These are phyloP conservation scores for Tulasnella calospora DNA, from an alignment of 768 basidiomycete species.

Conservation along the genomic window DNA sequence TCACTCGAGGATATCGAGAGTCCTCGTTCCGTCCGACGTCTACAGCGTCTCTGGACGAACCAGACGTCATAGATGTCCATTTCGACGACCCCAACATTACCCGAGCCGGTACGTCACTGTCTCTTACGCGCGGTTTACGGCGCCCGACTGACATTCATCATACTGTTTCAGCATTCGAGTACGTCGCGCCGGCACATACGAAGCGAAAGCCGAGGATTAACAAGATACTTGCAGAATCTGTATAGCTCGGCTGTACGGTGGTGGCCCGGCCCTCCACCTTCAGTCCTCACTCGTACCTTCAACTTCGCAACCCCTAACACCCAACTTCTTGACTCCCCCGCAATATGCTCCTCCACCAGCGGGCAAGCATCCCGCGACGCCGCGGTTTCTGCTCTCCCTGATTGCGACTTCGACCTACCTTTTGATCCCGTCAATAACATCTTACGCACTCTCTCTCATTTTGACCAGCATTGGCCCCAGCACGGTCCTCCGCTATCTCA, in stretches of 20 bases:
- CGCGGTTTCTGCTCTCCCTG: constrained; percentile 76
- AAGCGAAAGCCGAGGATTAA: not conserved
- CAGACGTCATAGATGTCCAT: constrained; percentile 57
- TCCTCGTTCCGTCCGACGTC: constrained; percentile 37
- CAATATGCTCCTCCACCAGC: constrained; percentile 39
- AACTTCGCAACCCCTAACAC: constrained; percentile 62
- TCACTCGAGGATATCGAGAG: constrained; percentile 73
- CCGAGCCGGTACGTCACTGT: constrained; percentile 57
- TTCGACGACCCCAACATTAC: constrained; percentile 88
- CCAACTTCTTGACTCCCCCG: constrained; percentile 46
- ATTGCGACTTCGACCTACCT: constrained; percentile 85
- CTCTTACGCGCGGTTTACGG: constrained; percentile 26
- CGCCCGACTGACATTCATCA: not conserved
- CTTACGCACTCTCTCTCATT: constrained; percentile 67
- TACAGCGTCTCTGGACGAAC: constrained; percentile 12
- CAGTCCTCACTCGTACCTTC: constrained; percentile 62
- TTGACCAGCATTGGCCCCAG: constrained; percentile 71
- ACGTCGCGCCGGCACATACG: constrained; percentile 37
- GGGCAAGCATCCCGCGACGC: constrained; percentile 67
- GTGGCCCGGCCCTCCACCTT: constrained; percentile 69
- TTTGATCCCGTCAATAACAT: constrained; percentile 68
- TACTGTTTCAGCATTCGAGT: constrained; percentile 74
- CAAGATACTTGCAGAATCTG: constrained; percentile 54
- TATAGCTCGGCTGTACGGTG: constrained; percentile 80
- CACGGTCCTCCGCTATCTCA: constrained; percentile 70